Conservation (phyloP, 768 basidiomycete genomes). For the Hortiboletus campestris region DNA sequence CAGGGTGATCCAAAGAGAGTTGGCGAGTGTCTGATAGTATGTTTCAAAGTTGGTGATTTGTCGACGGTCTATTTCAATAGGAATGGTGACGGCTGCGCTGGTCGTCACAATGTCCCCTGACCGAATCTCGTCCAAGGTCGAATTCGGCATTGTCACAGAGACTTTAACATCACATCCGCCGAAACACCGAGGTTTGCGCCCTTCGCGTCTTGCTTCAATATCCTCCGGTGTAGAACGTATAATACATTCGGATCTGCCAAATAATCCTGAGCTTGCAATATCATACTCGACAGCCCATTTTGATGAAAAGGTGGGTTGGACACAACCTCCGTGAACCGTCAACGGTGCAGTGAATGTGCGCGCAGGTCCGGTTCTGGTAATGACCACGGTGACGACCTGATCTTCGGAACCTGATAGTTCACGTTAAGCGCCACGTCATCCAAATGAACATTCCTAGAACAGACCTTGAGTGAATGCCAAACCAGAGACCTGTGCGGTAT, state of each 20-base stretch:
- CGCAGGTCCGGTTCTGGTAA: constrained; percentile 14
- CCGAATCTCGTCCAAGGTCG: constrained; percentile 4
- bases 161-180: rapidly evolving
- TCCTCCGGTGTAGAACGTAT: not conserved
- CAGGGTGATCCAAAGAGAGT: not conserved
- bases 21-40: constrained; percentile 13
- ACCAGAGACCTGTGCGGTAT: not conserved
- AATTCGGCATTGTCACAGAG: constrained; percentile 7
- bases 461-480: not conserved
- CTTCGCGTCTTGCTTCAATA: not conserved
- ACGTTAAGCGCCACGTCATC: not conserved
- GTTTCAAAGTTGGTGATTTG: constrained; percentile 11
- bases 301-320: not conserved
- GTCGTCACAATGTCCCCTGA: not conserved
- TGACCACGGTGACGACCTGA: not conserved
- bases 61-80: not conserved
- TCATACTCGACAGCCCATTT: constrained; percentile 10
- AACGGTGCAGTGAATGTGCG: constrained; percentile 6
- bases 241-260: not conserved
- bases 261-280: not conserved
- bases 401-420: not conserved
- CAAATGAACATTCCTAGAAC: not conserved
- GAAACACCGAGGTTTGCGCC: too few species aligned
- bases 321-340: not conserved
- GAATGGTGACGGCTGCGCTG: constrained; percentile 4